phyloP scores from a whole-genome alignment of 1,284 basidiomycete genomes.

The Microbotryum intermedium region DNA sequence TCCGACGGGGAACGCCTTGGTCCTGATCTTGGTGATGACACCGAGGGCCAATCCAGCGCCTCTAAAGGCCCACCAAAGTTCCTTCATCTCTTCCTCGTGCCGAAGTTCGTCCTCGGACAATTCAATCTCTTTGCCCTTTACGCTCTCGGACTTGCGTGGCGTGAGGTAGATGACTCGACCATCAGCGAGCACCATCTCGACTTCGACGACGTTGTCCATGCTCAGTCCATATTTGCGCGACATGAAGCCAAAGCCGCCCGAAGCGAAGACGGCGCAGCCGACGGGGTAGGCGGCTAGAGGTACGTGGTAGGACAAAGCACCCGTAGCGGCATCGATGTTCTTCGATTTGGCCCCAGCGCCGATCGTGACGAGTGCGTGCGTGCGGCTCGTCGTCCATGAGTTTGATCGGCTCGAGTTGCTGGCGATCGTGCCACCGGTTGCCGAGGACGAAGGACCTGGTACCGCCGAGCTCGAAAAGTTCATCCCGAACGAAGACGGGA shows the following conservation, averaged over 20 bases:
- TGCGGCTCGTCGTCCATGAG: conserved; percentile 42
- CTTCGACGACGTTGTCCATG: conserved; percentile 63
- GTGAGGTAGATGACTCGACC: conserved; percentile 31
- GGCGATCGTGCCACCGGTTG: not conserved
- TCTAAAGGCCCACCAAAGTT: conserved; percentile 78
- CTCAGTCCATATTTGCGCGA: conserved; percentile 72
- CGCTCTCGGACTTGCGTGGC: conserved; percentile 8
- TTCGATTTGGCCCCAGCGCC: conserved; percentile 73
- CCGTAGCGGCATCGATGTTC: conserved; percentile 66
- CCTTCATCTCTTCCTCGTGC: conserved; percentile 38
- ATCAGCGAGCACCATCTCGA: conserved; percentile 36
- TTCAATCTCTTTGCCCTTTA: conserved; percentile 16
- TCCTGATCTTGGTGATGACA: conserved; percentile 76
- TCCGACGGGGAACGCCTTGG: conserved; percentile 73
- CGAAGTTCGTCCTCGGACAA: conserved; percentile 11
- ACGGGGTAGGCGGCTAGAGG: conserved; percentile 46
- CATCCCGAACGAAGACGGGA: too few species aligned
- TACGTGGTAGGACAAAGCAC: conserved; percentile 58
- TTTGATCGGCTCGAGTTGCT: not conserved
- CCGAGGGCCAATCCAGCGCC: conserved; percentile 78
- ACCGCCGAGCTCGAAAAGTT: not conserved
- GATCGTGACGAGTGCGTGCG: conserved; percentile 67
- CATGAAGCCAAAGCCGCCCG: conserved; percentile 79
- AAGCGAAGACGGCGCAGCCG: conserved; percentile 22
- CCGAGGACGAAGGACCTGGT: not conserved